Evolutionary conservation across 345 rosid genomes (phyloP).

Genomic region (Aquilaria yunnanensis): DNA sequence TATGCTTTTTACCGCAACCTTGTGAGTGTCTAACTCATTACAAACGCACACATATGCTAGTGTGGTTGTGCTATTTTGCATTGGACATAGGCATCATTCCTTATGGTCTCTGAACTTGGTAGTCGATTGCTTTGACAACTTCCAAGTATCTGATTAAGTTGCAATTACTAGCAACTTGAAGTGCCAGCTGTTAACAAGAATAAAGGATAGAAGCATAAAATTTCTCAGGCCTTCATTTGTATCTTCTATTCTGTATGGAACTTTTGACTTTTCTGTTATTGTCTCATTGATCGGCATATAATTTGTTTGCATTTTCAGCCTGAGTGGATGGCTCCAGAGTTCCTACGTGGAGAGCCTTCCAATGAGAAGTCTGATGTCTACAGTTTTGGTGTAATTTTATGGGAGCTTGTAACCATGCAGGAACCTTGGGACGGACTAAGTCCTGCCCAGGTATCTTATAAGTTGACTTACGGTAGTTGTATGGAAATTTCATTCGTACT

Average conservation of each 20-base stretch:
- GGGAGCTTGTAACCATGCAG: slow-evolving; percentile 89
- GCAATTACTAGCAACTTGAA: too few relatives aligned
- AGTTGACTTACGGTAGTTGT: too few relatives aligned
- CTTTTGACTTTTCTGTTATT: slow-evolving; percentile 18
- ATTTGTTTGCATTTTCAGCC: slow-evolving; percentile 65
- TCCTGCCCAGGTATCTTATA: slow-evolving; percentile 71
- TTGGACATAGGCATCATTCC: too few relatives aligned
- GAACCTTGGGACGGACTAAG: slow-evolving; percentile 96
- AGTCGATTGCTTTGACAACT: too few relatives aligned
- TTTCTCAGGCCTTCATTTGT: too few relatives aligned
- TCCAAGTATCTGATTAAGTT: too few relatives aligned
- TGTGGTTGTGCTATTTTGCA: background rate
- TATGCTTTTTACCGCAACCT: too few relatives aligned
- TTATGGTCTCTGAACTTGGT: too few relatives aligned
- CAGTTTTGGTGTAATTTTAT: slow-evolving; percentile 86
- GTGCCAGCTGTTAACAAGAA: too few relatives aligned
- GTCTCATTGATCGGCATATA: slow-evolving; percentile 33
- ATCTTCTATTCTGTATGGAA: slow-evolving; percentile 4
- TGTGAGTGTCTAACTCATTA: too few relatives aligned
- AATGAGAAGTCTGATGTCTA: slow-evolving; percentile 94
- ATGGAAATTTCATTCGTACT: background rate
- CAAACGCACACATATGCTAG: background rate
- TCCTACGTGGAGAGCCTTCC: slow-evolving; percentile 96
- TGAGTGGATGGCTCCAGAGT: slow-evolving; percentile 99
- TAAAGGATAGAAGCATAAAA: too few relatives aligned